Base-by-base conservation (phyloP, 1,139 yeast species). In the Hyphopichia buzzinii region DNA sequence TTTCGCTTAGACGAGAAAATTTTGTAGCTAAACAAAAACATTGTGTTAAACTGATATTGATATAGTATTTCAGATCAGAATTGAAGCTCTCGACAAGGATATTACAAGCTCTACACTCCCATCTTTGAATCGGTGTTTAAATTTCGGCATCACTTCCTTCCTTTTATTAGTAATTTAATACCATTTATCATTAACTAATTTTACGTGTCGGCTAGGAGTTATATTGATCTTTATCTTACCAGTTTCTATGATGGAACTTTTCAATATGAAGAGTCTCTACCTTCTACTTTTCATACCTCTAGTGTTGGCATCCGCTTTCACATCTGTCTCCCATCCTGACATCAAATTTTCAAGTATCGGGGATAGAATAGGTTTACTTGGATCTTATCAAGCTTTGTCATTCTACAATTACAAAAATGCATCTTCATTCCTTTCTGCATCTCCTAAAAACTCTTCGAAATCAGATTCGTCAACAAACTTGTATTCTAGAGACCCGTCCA, bases 381-480 rank as follows among this genome's bases (percentile, higher is more conserved):
- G 96, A 8, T 62, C 71, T 29, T 84, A 78, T 48, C 74, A 77
- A 40, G 79, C 83, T 12, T 54, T 84, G 21, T 75, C 92, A 2
- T 64, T 70, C 36, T 82, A 82, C 57, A 52, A 67, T 26, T 79
- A 72, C 47, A 51, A 58, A 22, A 86, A 86, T 37, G 81, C 63
- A 28, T 58, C 73, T 15, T 41, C 57, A 15, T 52, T 54, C 31
- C 49, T 62, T 17, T 36, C 35, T 48, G 48, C 35, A 43, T 46
- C 37, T 42, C 5, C 11, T 15, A 6, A 12, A 12, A 38, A n/a
- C 38, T 39, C 30, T 46, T 44, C 22, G 34, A 40, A 24, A 47
- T 54, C 13, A 34, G 43, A 31, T 40, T 36, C 40, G 26, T 33
- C 34, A 28, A 45, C 49, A 32, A 56, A 55, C 31, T 48, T 72